A percentile compares a stretch with the other conserved stretches of the same genome.
phyloP scores from a whole-genome alignment of 225 moss, liverwort and hornwort species.

The Marchantia polymorpha region DNA sequence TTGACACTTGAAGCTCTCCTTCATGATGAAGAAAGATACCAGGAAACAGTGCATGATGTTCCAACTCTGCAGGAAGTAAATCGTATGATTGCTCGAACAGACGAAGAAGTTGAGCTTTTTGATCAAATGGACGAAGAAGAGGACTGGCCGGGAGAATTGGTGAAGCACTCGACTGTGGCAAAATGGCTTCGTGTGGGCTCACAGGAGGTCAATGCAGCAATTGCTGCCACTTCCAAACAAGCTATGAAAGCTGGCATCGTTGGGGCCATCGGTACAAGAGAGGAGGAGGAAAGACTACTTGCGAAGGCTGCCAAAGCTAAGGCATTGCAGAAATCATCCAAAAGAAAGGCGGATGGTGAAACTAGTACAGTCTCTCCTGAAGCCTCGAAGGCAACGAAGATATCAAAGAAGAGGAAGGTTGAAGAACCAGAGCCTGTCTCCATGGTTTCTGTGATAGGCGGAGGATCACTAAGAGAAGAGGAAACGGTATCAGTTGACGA shows the following conservation, averaged over 20 bases:
- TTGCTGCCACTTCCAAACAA: slow-evolving; percentile 94
- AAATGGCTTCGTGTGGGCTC: slow-evolving; percentile 97
- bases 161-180: slow-evolving; percentile 67
- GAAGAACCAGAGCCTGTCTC: slow-evolving; percentile 14
- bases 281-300: slow-evolving; percentile 80
- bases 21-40: slow-evolving; percentile 97
- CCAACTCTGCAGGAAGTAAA: slow-evolving; percentile 98
- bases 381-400: slow-evolving; percentile 23
- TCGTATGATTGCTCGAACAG: slow-evolving; percentile 93
- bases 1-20: slow-evolving; percentile 94
- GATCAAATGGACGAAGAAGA: slow-evolving; percentile 98
- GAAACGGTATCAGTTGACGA: slow-evolving; percentile 58
- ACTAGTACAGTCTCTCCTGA: not conserved
- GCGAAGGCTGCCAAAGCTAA: slow-evolving; percentile 66
- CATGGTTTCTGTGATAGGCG: slow-evolving; percentile 45
- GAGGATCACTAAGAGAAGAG: slow-evolving; percentile 44
- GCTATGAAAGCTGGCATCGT: slow-evolving; percentile 83
- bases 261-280: slow-evolving; percentile 83
- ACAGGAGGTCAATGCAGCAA: slow-evolving; percentile 87
- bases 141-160: slow-evolving; percentile 81
- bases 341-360: slow-evolving; percentile 31
- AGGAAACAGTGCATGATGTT: slow-evolving; percentile 97
- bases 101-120: slow-evolving; percentile 91
- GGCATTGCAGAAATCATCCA: slow-evolving; percentile 31
- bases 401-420: slow-evolving; percentile 24